Base-by-base conservation (phyloP, 768 basidiomycete genomes). In the Rhodotorula babjevae region DNA sequence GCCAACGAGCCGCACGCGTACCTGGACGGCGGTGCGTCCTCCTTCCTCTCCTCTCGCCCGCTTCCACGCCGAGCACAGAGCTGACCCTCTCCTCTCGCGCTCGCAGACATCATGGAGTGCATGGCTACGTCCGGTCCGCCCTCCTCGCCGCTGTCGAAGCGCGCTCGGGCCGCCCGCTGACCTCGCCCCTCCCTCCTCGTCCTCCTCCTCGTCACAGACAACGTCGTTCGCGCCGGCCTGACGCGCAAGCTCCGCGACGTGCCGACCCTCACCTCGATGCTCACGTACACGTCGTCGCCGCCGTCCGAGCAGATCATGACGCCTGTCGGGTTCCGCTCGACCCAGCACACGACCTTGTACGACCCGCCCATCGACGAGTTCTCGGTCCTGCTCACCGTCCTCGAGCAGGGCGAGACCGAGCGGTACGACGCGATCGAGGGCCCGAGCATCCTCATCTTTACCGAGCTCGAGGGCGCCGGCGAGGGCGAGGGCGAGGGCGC, bases 1-100 rank as follows among this genome's bases (percentile, higher is more conserved):
- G 96, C 96, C 7, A 91, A 94, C 61, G 93, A 96, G 82, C 96
- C 96, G 2, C 96, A 99, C 76, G 96, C 96, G 0, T 99, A 98
- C 80, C 85, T 98, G 63, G 88, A 86, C 52, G 96, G 96, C 80
- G 93, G 94, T 92, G 77, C 73, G 87, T 79, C 31, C 14, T 4
- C 19, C 4, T 61, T 29, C 29, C 50, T n/a, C 23, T 16, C n/a
- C 9, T 14, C 29, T 4, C 36, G 4, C 36, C 36, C 52, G 21
- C 50, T 14, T 19, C 9, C 61, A 40, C 31, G 55, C n/a, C 52
- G 53, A 40, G 57, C 40, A 10, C 33, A 49, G 56, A 19, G 36
- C 16, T 18, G 44, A 46, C 44, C 12, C 44, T 18, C 18, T 18
- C n/a, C n/a, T n/a, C 36, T 36, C 9, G 36, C 36, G 9, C 36